Evolutionary conservation across 1,139 yeast genomes (phyloP).

Genomic region (Citeromyces siamensis): DNA sequence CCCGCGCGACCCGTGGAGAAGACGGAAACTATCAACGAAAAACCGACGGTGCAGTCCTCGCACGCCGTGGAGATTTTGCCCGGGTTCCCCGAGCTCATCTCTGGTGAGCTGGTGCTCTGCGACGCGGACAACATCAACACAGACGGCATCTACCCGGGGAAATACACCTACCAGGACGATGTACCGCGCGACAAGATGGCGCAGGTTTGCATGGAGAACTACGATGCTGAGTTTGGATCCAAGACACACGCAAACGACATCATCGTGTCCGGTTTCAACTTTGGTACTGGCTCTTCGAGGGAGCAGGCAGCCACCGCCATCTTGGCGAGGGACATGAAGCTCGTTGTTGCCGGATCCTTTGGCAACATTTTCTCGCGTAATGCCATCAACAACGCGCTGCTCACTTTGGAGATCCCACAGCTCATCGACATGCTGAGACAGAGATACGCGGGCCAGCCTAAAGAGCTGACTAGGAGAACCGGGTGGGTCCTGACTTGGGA

Average conservation of each 20-base stretch:
- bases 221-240: conserved; percentile 73
- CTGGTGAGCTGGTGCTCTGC: conserved; percentile 88
- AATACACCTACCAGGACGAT: conserved; percentile 96
- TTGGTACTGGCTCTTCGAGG: conserved; percentile 98
- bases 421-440: conserved; percentile 68
- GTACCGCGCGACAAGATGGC: conserved; percentile 94
- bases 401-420: conserved; percentile 88
- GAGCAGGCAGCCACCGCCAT: conserved; percentile 99
- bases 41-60: conserved; percentile 17
- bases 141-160: conserved; percentile 98
- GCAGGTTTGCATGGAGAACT: conserved; percentile 97
- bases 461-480: conserved; percentile 82
- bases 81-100: conserved; percentile 82
- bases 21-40: conserved; percentile 27
- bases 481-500: conserved; percentile 94
- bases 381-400: conserved; percentile 87
- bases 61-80: conserved; percentile 50
- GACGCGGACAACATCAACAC: conserved; percentile 97
- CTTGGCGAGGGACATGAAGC: conserved; percentile 82
- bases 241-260: conserved; percentile 86
- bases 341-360: conserved; percentile 94
- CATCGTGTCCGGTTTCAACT: conserved; percentile 83
- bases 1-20: conserved; percentile 33
- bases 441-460: conserved; percentile 34
- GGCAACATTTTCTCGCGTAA: conserved; percentile 95